Percentiles rank a stretch among this genome's conserved stretches.
These are phyloP conservation scores for Chrysoporthe austroafricana DNA, from an alignment of 2,329 filamentous ascomycete genomes.

Conservation along the genomic window DNA sequence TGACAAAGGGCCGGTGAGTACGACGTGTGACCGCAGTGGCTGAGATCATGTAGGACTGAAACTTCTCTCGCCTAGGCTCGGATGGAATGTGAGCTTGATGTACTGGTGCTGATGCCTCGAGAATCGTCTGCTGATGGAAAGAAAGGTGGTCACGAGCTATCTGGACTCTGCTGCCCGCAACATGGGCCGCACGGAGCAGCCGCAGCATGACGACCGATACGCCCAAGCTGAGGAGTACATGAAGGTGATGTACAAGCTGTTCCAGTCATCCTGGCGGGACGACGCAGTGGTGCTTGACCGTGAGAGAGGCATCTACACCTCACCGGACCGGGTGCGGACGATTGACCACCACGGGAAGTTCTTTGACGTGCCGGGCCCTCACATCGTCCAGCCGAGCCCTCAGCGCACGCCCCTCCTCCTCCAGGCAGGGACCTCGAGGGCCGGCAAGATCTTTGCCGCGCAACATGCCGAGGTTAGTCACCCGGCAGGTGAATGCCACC, in stretches of 20 bases:
- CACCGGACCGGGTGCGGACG: constrained; percentile 61
- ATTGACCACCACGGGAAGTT: constrained; percentile 66
- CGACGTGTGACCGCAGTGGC: not conserved
- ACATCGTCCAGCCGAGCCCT: constrained; percentile 67
- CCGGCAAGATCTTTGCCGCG: constrained; percentile 54
- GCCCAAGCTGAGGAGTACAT: constrained; percentile 66
- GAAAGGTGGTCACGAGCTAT: constrained; percentile 66
- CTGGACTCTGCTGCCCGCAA: constrained; percentile 69
- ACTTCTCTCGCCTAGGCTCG: constrained; percentile 39
- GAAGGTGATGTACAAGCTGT: constrained; percentile 61
- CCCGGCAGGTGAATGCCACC: not conserved
- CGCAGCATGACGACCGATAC: constrained; percentile 64
- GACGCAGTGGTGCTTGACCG: constrained; percentile 60
- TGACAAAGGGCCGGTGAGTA: constrained; percentile 59
- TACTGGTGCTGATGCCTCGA: not conserved
- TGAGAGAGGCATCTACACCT: constrained; percentile 58
- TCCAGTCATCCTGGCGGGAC: constrained; percentile 54
- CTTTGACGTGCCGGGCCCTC: constrained; percentile 58
- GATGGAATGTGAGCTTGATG: constrained; percentile 47
- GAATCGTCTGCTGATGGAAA: not conserved
- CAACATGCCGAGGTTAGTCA: constrained; percentile 1
- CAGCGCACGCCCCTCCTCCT: constrained; percentile 71
- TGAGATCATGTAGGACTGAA: not conserved
- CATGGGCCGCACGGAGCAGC: constrained; percentile 60
- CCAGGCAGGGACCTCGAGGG: constrained; percentile 70